Percentiles rank a stretch among this genome's conserved stretches.
phyloP scores from a whole-genome alignment of 139 green algal species.

The Chlorella sp. region DNA sequence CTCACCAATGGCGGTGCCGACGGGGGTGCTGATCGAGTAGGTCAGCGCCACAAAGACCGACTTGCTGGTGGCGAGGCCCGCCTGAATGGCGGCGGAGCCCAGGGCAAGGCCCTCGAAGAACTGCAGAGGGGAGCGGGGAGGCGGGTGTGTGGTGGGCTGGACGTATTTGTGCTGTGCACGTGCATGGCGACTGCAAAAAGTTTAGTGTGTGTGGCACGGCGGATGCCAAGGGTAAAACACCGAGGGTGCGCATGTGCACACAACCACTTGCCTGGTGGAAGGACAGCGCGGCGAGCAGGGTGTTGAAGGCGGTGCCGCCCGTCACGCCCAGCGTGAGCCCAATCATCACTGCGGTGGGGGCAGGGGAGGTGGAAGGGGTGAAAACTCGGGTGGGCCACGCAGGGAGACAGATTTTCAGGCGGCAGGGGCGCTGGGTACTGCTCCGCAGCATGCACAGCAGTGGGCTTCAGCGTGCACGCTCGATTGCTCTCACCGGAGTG shows the following conservation, averaged over 20 bases:
- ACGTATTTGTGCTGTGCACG: no score
- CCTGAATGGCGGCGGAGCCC: conserved; percentile 22
- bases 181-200: no score
- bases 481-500: conserved; percentile 20
- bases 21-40: conserved; percentile 27
- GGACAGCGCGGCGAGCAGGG: conserved; percentile 23
- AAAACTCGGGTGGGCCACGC: no score
- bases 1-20: conserved; percentile 24
- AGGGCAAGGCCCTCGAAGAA: conserved; percentile 38
- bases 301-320: conserved; percentile 13
- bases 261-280: conserved; percentile 29
- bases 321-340: conserved; percentile 37
- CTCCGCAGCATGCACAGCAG: neutral
- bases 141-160: no score
- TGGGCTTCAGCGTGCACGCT: neutral
- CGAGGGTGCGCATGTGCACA: no score
- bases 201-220: no score
- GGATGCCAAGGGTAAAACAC: no score
- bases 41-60: neutral
- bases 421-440: neutral
- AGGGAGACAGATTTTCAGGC: no score
- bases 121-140: neutral
- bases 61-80: neutral
- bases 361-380: neutral
- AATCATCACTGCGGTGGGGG: conserved; percentile 3